Conservation (phyloP, 1,284 basidiomycete species). For the Cryptococcus maquisensis region DNA sequence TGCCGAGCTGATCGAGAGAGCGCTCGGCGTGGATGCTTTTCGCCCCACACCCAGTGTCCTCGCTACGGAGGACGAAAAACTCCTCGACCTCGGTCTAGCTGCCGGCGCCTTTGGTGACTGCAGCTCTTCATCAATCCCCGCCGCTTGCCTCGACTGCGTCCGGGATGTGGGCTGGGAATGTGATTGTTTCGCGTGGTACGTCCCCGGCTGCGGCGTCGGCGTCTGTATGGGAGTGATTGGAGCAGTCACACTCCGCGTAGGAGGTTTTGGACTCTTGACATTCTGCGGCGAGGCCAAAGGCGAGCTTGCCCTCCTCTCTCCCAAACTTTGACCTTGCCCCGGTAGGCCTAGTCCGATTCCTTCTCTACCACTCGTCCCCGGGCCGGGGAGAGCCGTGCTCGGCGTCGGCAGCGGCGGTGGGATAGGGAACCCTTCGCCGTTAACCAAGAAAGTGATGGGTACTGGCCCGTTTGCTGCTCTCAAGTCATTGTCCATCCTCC, state of each 20-base stretch:
- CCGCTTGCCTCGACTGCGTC: background rate
- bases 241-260: constrained; percentile 16
- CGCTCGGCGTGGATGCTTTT: constrained; percentile 1
- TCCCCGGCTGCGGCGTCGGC: background rate
- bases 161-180: constrained; percentile 2
- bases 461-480: constrained; percentile 32
- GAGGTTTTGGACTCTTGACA: background rate
- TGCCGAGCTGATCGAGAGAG: constrained; percentile 8
- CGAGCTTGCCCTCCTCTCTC: constrained; percentile 12
- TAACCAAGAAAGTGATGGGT: constrained; percentile 40
- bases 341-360: constrained; percentile 22
- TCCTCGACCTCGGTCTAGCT: constrained; percentile 32
- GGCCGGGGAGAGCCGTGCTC: background rate
- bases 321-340: background rate
- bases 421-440: constrained; percentile 17
- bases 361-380: too few relatives aligned
- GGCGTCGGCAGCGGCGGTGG: constrained; percentile 6
- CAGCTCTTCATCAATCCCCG: too few relatives aligned
- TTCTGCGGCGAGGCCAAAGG: constrained; percentile 14
- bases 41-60: constrained; percentile 18
- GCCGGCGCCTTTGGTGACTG: background rate
- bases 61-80: constrained; percentile 36
- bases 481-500: constrained; percentile 35
- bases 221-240: constrained; percentile 1
- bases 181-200: background rate